A percentile compares a stretch with the other conserved stretches of the same genome.
Conservation (phyloP, 345 rosid genomes). For the Cochlearia excelsa region DNA sequence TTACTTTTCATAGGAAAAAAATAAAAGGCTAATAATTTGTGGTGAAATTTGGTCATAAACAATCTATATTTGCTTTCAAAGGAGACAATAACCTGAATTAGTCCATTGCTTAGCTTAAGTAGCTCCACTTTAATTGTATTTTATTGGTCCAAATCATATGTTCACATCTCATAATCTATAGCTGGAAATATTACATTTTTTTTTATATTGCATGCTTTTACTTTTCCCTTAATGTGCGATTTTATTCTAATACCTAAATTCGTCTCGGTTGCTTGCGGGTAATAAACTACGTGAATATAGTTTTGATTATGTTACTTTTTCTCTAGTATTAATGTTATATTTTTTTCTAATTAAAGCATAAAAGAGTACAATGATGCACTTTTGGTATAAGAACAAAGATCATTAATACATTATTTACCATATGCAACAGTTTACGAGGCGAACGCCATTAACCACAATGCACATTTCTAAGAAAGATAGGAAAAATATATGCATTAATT, state of each 20-base stretch:
- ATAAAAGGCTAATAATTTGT: no score
- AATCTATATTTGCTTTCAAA: slow-evolving; percentile 12
- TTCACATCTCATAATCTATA: slow-evolving; percentile 12
- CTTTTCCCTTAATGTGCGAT: slow-evolving; percentile 11
- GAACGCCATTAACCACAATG: no score
- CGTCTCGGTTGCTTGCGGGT: background rate
- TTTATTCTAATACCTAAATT: slow-evolving; percentile 21
- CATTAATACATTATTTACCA: no score
- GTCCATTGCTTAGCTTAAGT: background rate
- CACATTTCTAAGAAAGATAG: no score
- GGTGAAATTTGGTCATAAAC: slow-evolving; percentile 22
- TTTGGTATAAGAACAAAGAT: no score
- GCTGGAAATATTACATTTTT: slow-evolving; percentile 15
- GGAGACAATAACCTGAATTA: slow-evolving; percentile 31
- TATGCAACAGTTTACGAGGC: no score
- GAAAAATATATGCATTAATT: no score
- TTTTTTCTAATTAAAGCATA: no score
- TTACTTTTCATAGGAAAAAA: background rate
- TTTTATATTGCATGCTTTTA: slow-evolving; percentile 1
- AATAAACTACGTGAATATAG: no score
- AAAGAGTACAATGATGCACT: no score
- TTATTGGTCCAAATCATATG: slow-evolving; percentile 26
- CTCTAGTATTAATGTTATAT: no score
- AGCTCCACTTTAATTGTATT: slow-evolving; percentile 24
- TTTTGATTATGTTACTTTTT: no score